Evolutionary conservation across 805 yeast genomes (phyloP), one percentile per base, ranked within the genome.

Genomic region (Ogataea kodamae): DNA sequence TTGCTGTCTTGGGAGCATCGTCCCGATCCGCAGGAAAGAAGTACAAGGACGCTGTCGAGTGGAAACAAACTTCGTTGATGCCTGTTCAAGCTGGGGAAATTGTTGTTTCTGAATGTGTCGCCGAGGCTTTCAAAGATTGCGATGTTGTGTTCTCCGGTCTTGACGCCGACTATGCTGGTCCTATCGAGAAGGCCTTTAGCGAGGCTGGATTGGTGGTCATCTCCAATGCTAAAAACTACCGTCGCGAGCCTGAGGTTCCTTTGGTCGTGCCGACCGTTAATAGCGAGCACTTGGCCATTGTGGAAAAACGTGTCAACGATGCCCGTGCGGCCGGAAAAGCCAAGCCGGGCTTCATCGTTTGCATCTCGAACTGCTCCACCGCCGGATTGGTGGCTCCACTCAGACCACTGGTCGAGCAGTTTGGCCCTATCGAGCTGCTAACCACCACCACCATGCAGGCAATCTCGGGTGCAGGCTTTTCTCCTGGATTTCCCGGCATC

Each of bases 281-380:
- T 68, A 78, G 95, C 5, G 94, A 86, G 46, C 98, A 92, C 62
- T 68, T 92, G 50, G 76, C 78, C 26, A 71, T 88, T 33, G 71
- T 87, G 34, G 82, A 75, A 49, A 64, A 74, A 34, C 74, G 74
- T 47, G 66, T 80, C 16, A 60, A 61, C 10, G 68, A 60, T 14
- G 81, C 88, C 21, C 68, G 69, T 47, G 68, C 70, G 17, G 61
- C 60, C 6, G 82, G 82, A 31, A 67, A 69, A 43, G 55, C 64
- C 52, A 76, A 66, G 55, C 78, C 80, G 38, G 98, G 98, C 28
- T 86, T 75, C 63, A 82, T 87, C 47, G 80, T 90, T 28, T 92
- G 98, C 67, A 92, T 90, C 56, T 89, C 97, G 40, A 92, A 92
- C 71, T 92, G 98, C 68, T 89, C 97, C 29, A 92, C 98, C 22